Percentiles rank a stretch among this genome's conserved stretches.
Conservation (phyloP, 176 grass and related monocot genomes). For the Cenchrus fungigraminus region DNA sequence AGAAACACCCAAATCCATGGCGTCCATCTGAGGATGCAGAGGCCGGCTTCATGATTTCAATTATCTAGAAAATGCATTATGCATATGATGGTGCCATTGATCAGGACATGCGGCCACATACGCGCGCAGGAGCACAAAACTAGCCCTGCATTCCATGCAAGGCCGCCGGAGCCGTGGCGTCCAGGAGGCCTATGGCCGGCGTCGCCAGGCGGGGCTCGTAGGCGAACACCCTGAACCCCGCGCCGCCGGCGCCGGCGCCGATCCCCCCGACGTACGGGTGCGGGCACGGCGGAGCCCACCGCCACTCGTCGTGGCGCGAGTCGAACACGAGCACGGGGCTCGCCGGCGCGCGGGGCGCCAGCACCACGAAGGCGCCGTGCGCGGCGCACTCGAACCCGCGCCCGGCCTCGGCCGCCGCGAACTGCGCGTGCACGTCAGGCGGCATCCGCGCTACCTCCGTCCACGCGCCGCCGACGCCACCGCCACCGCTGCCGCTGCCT, state of each 20-base stretch:
- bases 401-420: constrained; percentile 52
- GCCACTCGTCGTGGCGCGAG: constrained; percentile 67
- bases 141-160: constrained; percentile 69
- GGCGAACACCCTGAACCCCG: constrained; percentile 66
- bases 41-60: not conserved
- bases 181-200: constrained; percentile 86
- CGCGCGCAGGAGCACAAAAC: not conserved
- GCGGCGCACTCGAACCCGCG: constrained; percentile 82
- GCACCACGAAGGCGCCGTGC: constrained; percentile 66
- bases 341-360: constrained; percentile 42
- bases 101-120: not conserved
- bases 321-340: constrained; percentile 76
- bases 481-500: not conserved
- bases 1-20: not conserved
- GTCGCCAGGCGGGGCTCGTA: constrained; percentile 87
- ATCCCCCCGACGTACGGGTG: constrained; percentile 41
- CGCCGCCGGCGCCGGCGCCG: not conserved
- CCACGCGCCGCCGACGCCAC: constrained; percentile 55
- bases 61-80: constrained; percentile 9
- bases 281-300: constrained; percentile 75
- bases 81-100: not conserved
- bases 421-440: constrained; percentile 66
- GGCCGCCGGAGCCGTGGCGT: constrained; percentile 53
- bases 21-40: not conserved
- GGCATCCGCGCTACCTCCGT: constrained; percentile 83